Evolutionary conservation across 768 basidiomycete species (phyloP).

Genomic region (Phaffia tasmanica): DNA sequence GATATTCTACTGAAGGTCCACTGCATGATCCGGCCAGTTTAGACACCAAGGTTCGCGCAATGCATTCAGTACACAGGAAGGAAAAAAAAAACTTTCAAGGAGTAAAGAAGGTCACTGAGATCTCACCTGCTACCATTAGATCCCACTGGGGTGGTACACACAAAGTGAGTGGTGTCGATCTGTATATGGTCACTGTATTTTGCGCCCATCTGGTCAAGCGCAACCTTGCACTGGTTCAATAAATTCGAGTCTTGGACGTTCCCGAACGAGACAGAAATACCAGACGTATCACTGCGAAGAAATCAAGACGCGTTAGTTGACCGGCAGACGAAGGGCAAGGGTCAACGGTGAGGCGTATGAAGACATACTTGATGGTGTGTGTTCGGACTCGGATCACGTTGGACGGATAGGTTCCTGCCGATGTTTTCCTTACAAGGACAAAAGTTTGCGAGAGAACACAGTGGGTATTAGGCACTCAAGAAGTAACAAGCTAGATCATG

Average conservation of each 20-base stretch:
- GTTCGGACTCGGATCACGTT: constrained; percentile 73
- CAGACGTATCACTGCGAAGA: constrained; percentile 63
- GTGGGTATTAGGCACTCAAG: background rate
- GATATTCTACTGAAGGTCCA: constrained; percentile 76
- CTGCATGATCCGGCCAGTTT: constrained; percentile 34
- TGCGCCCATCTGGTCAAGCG: constrained; percentile 72
- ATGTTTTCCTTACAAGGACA: constrained; percentile 45
- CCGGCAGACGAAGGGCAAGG: background rate
- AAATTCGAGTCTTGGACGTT: constrained; percentile 63
- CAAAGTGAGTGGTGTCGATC: constrained; percentile 97
- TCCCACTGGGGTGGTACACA: constrained; percentile 75
- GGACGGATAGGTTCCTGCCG: constrained; percentile 79
- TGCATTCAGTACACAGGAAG: background rate
- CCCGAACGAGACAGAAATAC: constrained; percentile 89
- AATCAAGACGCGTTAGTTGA: constrained; percentile 24
- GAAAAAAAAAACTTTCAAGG: background rate
- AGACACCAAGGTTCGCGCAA: background rate
- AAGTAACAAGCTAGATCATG: background rate
- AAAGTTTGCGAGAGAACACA: background rate
- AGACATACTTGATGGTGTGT: constrained; percentile 61
- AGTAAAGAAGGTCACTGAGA: background rate
- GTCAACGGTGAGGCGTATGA: background rate
- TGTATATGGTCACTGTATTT: constrained; percentile 87
- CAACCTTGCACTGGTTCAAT: constrained; percentile 68
- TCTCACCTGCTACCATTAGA: constrained; percentile 39